These are phyloP conservation scores for Waitea zeae DNA, from an alignment of 1,284 basidiomycete species.

Conservation along the genomic window DNA sequence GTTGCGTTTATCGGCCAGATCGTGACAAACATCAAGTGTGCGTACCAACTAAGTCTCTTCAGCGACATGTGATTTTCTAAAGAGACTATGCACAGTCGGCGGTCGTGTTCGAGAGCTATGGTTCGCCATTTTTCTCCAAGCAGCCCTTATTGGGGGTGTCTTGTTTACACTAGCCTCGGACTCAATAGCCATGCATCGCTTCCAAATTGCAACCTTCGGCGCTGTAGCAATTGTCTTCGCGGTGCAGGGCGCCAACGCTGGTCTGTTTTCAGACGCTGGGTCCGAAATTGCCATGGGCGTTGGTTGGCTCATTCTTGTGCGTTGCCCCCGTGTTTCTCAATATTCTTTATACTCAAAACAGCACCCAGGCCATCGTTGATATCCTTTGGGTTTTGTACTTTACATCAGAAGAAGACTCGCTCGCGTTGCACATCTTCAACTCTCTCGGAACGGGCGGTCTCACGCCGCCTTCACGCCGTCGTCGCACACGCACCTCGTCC, in stretches of 20 bases:
- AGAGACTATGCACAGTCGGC: too few species aligned
- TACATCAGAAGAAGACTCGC: slow-evolving; percentile 88
- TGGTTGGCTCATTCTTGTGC: slow-evolving; percentile 86
- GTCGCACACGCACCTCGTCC: slow-evolving; percentile 39
- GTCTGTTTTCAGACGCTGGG: slow-evolving; percentile 35
- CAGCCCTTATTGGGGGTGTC: slow-evolving; percentile 68
- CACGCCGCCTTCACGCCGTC: slow-evolving; percentile 57
- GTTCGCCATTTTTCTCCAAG: slow-evolving; percentile 86
- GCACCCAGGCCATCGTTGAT: slow-evolving; percentile 79
- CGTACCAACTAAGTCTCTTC: slow-evolving; percentile 11
- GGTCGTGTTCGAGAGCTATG: slow-evolving; percentile 68
- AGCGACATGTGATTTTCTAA: too few species aligned
- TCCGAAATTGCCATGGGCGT: slow-evolving; percentile 71
- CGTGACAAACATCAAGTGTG: slow-evolving; percentile 48
- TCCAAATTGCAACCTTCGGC: slow-evolving; percentile 80
- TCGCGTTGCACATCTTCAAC: slow-evolving; percentile 72
- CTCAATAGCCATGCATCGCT: slow-evolving; percentile 68
- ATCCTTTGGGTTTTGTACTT: slow-evolving; percentile 95
- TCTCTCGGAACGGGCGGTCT: slow-evolving; percentile 75
- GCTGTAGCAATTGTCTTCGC: slow-evolving; percentile 80
- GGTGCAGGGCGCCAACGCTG: slow-evolving; percentile 56
- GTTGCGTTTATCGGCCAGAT: slow-evolving; percentile 79
- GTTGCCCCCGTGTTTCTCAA: too few species aligned
- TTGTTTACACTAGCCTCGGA: slow-evolving; percentile 73
- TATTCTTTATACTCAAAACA: too few species aligned